These are phyloP conservation scores for Canavalia ensiformis DNA, from an alignment of 306 rosid genomes.

Conservation along the genomic window DNA sequence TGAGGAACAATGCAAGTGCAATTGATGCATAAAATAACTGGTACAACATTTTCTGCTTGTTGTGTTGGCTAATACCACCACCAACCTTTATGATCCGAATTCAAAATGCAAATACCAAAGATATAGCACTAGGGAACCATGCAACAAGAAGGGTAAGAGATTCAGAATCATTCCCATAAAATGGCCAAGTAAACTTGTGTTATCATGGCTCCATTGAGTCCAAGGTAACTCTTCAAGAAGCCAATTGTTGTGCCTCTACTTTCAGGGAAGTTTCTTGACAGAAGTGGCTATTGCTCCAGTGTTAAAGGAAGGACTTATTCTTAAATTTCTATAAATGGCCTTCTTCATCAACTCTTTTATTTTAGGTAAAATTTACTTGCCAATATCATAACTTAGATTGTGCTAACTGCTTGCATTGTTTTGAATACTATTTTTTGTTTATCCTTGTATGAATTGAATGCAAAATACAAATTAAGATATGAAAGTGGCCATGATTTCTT, in stretches of 20 bases:
- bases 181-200: constrained; percentile 61
- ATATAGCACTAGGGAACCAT: constrained; percentile 64
- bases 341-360: too few species aligned
- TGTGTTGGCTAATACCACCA: constrained; percentile 14
- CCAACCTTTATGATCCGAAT: constrained; percentile 47
- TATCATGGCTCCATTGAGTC: constrained; percentile 67
- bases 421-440: too few species aligned
- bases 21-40: constrained; percentile 58
- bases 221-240: constrained; percentile 62
- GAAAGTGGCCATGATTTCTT: too few species aligned
- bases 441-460: too few species aligned
- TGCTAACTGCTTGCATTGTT: too few species aligned
- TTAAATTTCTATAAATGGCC: too few species aligned
- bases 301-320: neutral
- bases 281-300: constrained; percentile 61
- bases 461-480: too few species aligned
- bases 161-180: constrained; percentile 55
- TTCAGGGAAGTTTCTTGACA: constrained; percentile 60
- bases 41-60: constrained; percentile 55
- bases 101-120: constrained; percentile 54
- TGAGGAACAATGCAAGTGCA: constrained; percentile 53
- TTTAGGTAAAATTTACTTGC: too few species aligned
- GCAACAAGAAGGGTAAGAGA: constrained; percentile 62
- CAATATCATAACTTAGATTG: too few species aligned
- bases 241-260: constrained; percentile 65